Percentiles rank a stretch among this genome's conserved stretches.
Evolutionary conservation across 306 rosid genomes (phyloP).

Genomic region (Dryas alaskensis): DNA sequence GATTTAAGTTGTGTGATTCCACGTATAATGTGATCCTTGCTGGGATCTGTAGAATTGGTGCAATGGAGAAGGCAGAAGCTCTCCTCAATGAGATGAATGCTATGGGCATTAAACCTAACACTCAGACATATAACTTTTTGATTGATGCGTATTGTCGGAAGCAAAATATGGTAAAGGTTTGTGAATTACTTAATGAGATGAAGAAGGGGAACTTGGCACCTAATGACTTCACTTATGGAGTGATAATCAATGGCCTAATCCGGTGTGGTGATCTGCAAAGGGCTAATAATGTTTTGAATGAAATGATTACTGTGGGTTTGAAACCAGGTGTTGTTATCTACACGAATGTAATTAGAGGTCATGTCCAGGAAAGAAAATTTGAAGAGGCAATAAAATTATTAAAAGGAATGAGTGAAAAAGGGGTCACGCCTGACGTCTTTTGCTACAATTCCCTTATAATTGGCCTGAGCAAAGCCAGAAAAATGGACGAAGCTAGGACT

Average conservation of each 20-base stretch:
- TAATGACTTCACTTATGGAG: slow-evolving; percentile 31
- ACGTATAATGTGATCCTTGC: slow-evolving; percentile 30
- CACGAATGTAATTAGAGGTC: slow-evolving; percentile 32
- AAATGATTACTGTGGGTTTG: slow-evolving; percentile 31
- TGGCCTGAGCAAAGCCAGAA: slow-evolving; percentile 36
- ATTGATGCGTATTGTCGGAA: slow-evolving; percentile 42
- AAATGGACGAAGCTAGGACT: slow-evolving; percentile 30
- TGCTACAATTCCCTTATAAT: slow-evolving; percentile 46
- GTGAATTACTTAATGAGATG: slow-evolving; percentile 35
- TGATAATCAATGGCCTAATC: slow-evolving; percentile 37
- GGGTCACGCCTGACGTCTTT: slow-evolving; percentile 36
- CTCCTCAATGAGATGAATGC: slow-evolving; percentile 37
- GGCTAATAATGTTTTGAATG: slow-evolving; percentile 31
- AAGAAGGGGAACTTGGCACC: slow-evolving; percentile 36
- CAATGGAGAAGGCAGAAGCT: slow-evolving; percentile 37
- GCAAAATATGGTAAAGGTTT: slow-evolving; percentile 25
- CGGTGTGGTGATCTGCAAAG: slow-evolving; percentile 22
- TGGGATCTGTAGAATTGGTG: slow-evolving; percentile 41
- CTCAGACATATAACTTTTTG: slow-evolving; percentile 27
- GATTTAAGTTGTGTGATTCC: slow-evolving; percentile 17
- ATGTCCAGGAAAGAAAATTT: slow-evolving; percentile 28
- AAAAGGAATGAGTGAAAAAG: slow-evolving; percentile 32
- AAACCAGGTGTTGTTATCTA: slow-evolving; percentile 36
- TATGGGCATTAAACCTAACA: slow-evolving; percentile 29
- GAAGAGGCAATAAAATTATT: slow-evolving; percentile 36